A percentile compares a stretch with the other conserved stretches of the same genome.
These are phyloP conservation scores for Fusarium acutatum DNA, from an alignment of 2,329 filamentous ascomycete genomes.

Conservation along the genomic window DNA sequence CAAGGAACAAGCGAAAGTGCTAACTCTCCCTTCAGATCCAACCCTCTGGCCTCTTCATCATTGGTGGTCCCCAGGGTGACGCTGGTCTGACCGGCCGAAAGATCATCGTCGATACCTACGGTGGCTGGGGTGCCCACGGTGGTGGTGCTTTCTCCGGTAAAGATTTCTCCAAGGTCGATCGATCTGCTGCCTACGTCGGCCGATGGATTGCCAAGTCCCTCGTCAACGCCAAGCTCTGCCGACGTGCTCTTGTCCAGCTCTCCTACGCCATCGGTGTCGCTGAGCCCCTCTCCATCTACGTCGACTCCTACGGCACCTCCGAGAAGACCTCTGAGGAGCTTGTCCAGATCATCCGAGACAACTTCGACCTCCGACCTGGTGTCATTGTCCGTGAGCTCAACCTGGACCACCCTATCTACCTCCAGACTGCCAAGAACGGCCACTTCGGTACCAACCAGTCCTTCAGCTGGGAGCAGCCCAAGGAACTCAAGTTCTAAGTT, in stretches of 20 bases:
- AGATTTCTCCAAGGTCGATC: constrained; percentile 99
- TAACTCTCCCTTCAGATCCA: constrained; percentile 69
- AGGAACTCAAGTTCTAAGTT: constrained; percentile 87
- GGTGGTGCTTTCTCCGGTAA: constrained; percentile 99
- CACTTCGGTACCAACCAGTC: constrained; percentile 97
- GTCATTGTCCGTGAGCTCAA: constrained; percentile 98
- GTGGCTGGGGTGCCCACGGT: constrained; percentile 99
- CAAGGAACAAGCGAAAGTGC: neutral
- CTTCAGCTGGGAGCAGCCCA: constrained; percentile 99
- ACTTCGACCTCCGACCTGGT: constrained; percentile 98
- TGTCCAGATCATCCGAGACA: constrained; percentile 90
- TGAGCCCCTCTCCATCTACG: constrained; percentile 97
- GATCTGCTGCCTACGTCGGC: constrained; percentile 95
- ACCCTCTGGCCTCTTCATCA: constrained; percentile 98
- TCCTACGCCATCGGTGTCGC: constrained; percentile 99
- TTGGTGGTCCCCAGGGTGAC: constrained; percentile 98
- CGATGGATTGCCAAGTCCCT: constrained; percentile 99
- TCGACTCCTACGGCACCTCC: constrained; percentile 97
- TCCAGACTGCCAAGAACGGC: constrained; percentile 98
- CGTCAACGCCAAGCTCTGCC: constrained; percentile 85
- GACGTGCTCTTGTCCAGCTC: constrained; percentile 94
- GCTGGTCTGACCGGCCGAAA: constrained; percentile 98
- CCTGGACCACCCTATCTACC: constrained; percentile 96
- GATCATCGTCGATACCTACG: constrained; percentile 99
- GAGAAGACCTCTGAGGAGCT: constrained; percentile 89